Evolutionary conservation across 2,329 filamentous ascomycete genomes (phyloP).

Genomic region (Trichoderma brevicompactum): DNA sequence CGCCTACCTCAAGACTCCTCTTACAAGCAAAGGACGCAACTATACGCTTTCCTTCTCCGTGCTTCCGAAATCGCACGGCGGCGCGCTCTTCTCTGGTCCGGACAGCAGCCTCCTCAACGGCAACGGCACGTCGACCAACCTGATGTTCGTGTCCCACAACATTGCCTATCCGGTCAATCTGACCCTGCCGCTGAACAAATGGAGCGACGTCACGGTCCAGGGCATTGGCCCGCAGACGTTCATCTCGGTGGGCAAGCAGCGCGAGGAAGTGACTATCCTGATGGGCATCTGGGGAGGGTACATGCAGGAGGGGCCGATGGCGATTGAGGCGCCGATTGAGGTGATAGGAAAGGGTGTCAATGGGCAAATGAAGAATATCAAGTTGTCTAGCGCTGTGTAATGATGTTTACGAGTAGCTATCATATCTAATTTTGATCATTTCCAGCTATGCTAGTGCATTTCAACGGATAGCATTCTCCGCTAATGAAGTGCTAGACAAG

Average conservation of each 20-base stretch:
- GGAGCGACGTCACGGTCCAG: slow-evolving; percentile 30
- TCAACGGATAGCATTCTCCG: not conserved
- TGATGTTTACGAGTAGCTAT: not conserved
- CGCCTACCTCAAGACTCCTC: slow-evolving; percentile 48
- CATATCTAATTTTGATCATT: too few species aligned
- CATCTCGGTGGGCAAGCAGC: slow-evolving; percentile 20
- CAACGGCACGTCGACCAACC: slow-evolving; percentile 25
- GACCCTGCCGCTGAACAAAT: slow-evolving; percentile 27
- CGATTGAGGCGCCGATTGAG: slow-evolving; percentile 25
- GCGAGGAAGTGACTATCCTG: slow-evolving; percentile 28
- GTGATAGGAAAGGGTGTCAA: slow-evolving; percentile 25
- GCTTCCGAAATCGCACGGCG: slow-evolving; percentile 29
- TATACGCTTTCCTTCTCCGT: slow-evolving; percentile 57
- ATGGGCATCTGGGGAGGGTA: slow-evolving; percentile 31
- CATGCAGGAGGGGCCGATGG: slow-evolving; percentile 26
- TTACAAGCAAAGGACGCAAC: slow-evolving; percentile 59
- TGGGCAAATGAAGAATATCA: slow-evolving; percentile 27
- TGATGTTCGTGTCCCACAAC: slow-evolving; percentile 28
- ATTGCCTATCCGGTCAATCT: slow-evolving; percentile 29
- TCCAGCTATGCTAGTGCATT: too few species aligned
- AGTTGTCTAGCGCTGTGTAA: slow-evolving; percentile 17
- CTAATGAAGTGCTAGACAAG: not conserved
- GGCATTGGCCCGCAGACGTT: slow-evolving; percentile 24
- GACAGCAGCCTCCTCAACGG: slow-evolving; percentile 28
- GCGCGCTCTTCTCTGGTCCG: slow-evolving; percentile 28